Evolutionary conservation across 495 filamentous ascomycete genomes (phyloP).

Genomic region (Penicillium lagena): DNA sequence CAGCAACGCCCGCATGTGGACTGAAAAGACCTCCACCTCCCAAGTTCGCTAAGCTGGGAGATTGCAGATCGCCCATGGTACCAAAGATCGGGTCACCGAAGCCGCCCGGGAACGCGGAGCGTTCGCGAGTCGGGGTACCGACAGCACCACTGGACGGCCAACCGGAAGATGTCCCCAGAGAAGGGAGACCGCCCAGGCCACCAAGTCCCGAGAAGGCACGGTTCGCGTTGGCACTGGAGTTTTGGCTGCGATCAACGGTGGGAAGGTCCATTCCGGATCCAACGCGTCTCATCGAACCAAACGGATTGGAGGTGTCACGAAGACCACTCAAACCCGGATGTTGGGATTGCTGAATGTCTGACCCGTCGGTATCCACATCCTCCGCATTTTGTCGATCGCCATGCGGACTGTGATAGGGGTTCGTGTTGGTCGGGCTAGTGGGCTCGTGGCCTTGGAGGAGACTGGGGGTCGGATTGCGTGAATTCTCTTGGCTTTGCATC

Average conservation of each 20-base stretch:
- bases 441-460: conserved; percentile 55
- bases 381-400: conserved; percentile 64
- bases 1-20: conserved; percentile 38
- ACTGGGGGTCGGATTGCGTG: conserved; percentile 51
- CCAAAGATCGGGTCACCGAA: conserved; percentile 74
- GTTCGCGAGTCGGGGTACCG: conserved; percentile 71
- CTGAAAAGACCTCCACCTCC: conserved; percentile 52
- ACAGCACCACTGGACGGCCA: conserved; percentile 60
- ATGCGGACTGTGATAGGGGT: conserved; percentile 95
- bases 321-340: conserved; percentile 52
- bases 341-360: conserved; percentile 48
- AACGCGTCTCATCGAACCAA: conserved; percentile 41
- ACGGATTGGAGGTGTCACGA: conserved; percentile 43
- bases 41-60: conserved; percentile 60
- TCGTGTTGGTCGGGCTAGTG: conserved; percentile 90
- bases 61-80: conserved; percentile 64
- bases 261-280: conserved; percentile 56
- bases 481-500: conserved; percentile 51
- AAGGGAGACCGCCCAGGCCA: conserved; percentile 52
- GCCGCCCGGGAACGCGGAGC: conserved; percentile 52
- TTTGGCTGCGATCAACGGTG: conserved; percentile 76
- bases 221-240: conserved; percentile 69
- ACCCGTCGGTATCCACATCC: conserved; percentile 54
- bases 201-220: conserved; percentile 65
- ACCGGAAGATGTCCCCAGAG: conserved; percentile 51